Base-by-base conservation (phyloP, 306 rosid species). In the Vigna angularis region DNA sequence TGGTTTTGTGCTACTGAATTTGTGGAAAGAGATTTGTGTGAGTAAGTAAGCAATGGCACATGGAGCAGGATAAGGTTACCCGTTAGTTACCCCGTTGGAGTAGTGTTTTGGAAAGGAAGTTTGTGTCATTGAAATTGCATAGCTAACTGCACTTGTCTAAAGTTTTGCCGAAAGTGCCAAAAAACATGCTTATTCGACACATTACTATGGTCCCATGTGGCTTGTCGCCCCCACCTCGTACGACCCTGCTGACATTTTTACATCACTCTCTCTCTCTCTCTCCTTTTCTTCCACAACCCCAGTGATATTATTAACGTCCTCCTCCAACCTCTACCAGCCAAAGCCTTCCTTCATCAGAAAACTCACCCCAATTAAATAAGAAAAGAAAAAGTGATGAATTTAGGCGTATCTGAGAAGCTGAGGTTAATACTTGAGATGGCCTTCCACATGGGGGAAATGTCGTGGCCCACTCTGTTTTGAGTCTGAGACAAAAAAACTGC, bases 181-280 rank as follows among this genome's bases (percentile, higher is more conserved):
- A 30, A 80, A 20, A 26, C 78, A 83, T 81, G 78, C 81, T 70
- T 62, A 72, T 58, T 47, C 42, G 77, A 62, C 81, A 82, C 51
- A 77, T 53, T 56, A 47, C 24, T 6, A 13, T 77, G 79, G 82
- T 57, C 80, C 80, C 92, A 89, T 85, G 92, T 88, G 92, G 80
- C 76, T 64, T 85, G 85, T 89, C 75, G 86, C 72, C 97, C 89
- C 85, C 76, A 58, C 70, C 36, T 70, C 74, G 79, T 77, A 66
- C 51, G 18, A 57, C 70, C 5, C 55, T 36, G n/a, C 38, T 69
- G 9, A 42, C 59, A 32, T 63, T 68, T 74, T 59, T 34, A 83
- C 76, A 72, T 72, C 68, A 83, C 72, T 16, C 38, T 32, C 42
- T 20, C 26, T 42, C n/a, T 34, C 38, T 34, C 42, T 20, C 24